Base-by-base conservation (phyloP, 2,329 filamentous ascomycete genomes). In the Tolypocladium ovalisporum region DNA sequence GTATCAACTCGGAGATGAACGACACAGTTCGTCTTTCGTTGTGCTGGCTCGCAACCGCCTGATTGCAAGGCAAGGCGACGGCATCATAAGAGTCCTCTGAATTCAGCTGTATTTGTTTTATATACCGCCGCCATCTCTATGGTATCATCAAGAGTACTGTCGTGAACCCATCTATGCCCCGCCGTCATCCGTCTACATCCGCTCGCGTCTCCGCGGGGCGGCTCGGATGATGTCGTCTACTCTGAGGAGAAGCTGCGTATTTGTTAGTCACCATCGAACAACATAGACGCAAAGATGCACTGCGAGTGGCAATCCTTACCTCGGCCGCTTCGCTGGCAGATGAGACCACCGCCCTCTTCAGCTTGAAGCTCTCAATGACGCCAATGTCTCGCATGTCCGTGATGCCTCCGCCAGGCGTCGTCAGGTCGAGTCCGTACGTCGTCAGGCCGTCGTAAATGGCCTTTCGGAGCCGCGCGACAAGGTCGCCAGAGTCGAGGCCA, bases 211-310 rank as follows among this genome's bases (percentile, higher is more conserved):
- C 55, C 94, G 81, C 56, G 94, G 94, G 55, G 94, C 94, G 55
- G 90, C 89, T 61, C 93, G 87, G 71, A 99, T 97, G 72, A 99
- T 99, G 74, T 97, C 94, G 76, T 99, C 94, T 55, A 99, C 94
- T 70, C 94, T 84, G 63, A 99, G 79, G 62, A 99, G 82, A 63
- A 97, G 79, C 89, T 93, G 64, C n/a, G 15, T 34, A 5, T 17
- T 12, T 36, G 32, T 59, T 55, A 59, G 57, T 34, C 52, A n/a
- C 27, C 32, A 15, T 55, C 34, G 1, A 32, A 12, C 13, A 10
- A 49, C 27, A 19, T 8, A 15, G 13, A 10, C 15, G 44, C 44
- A 10, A 27, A 2, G n/a, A 10, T 9, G 17, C 8, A 34, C 7
- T 22, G 32, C n/a, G 24, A 32, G 15, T 13, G n/a, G n/a, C n/a